These are phyloP conservation scores for Calendula officinalis DNA, from an alignment of 129 eudicot species.

Conservation along the genomic window DNA sequence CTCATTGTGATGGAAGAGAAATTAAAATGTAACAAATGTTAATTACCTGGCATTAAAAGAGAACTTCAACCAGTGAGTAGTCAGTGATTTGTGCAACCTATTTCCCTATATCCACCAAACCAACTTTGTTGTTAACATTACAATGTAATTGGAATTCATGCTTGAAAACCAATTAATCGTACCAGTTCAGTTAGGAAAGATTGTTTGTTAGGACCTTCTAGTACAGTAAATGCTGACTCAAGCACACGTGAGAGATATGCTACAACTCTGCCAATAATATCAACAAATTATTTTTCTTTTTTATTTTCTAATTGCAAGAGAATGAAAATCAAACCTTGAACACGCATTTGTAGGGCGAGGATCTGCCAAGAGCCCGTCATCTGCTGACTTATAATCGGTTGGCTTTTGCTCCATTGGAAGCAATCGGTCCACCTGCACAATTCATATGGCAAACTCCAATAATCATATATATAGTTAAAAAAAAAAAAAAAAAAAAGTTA, in stretches of 20 bases:
- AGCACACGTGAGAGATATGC: slow-evolving; percentile 93
- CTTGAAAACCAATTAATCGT: slow-evolving; percentile 6
- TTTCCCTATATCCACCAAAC: slow-evolving; percentile 55
- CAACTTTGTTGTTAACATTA: slow-evolving; percentile 2
- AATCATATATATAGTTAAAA: not conserved
- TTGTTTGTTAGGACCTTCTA: slow-evolving; percentile 91
- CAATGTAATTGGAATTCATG: not conserved
- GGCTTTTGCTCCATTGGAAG: slow-evolving; percentile 84
- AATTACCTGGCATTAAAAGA: slow-evolving; percentile 83
- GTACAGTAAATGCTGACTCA: slow-evolving; percentile 85
- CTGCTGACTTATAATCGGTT: slow-evolving; percentile 78
- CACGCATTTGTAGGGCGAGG: slow-evolving; percentile 95
- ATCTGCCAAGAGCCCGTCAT: slow-evolving; percentile 80
- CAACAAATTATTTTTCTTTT: not conserved
- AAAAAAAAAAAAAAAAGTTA: not conserved
- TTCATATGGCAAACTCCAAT: not conserved
- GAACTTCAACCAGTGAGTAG: slow-evolving; percentile 81
- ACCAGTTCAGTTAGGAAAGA: slow-evolving; percentile 90
- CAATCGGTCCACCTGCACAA: slow-evolving; percentile 70
- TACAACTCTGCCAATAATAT: slow-evolving; percentile 56
- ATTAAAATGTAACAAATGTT: not conserved
- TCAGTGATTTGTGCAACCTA: slow-evolving; percentile 77
- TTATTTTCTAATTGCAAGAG: not conserved
- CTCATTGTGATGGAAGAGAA: not conserved
- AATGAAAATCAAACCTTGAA: slow-evolving; percentile 46